phyloP scores from a whole-genome alignment of 2,329 filamentous ascomycete species.

The Colletotrichum acutatum region DNA sequence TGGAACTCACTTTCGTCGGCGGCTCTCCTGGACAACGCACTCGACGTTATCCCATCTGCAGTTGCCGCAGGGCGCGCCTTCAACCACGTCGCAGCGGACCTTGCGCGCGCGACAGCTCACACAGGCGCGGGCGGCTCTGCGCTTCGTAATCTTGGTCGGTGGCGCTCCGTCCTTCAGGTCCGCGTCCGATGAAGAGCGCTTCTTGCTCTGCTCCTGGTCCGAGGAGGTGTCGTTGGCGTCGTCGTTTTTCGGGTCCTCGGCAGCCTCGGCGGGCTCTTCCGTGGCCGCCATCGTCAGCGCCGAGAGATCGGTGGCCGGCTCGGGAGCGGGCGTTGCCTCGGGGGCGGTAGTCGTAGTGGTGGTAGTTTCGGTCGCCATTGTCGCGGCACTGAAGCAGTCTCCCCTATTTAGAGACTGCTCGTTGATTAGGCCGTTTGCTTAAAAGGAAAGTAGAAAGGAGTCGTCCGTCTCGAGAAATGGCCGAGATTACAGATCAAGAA shows the following conservation, averaged over 20 bases:
- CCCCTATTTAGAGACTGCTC: conserved; percentile 28
- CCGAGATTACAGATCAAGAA: background rate
- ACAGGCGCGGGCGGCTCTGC: conserved; percentile 91
- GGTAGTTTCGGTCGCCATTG: conserved; percentile 27
- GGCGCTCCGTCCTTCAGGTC: conserved; percentile 35
- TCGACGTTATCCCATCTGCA: conserved; percentile 84
- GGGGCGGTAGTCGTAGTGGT: conserved; percentile 9
- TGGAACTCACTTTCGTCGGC: conserved; percentile 82
- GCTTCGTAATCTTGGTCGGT: conserved; percentile 70
- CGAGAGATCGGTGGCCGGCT: conserved; percentile 20
- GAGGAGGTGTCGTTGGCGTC: conserved; percentile 27
- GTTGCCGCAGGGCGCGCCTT: conserved; percentile 88
- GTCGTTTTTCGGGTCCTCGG: conserved; percentile 19
- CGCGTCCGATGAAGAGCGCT: conserved; percentile 31
- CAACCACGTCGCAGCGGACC: conserved; percentile 93
- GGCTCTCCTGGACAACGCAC: conserved; percentile 82
- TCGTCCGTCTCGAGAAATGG: background rate
- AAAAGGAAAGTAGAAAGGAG: background rate
- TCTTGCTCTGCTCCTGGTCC: conserved; percentile 35
- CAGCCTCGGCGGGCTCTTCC: conserved; percentile 8
- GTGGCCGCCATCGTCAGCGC: conserved; percentile 13
- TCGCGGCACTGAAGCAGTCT: conserved; percentile 15
- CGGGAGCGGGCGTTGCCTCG: conserved; percentile 17
- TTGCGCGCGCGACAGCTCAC: conserved; percentile 90
- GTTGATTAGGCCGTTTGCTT: conserved; percentile 2